Evolutionary conservation across 805 yeast species (phyloP).

Genomic region (Yamadazyma takamatsuzukensis): DNA sequence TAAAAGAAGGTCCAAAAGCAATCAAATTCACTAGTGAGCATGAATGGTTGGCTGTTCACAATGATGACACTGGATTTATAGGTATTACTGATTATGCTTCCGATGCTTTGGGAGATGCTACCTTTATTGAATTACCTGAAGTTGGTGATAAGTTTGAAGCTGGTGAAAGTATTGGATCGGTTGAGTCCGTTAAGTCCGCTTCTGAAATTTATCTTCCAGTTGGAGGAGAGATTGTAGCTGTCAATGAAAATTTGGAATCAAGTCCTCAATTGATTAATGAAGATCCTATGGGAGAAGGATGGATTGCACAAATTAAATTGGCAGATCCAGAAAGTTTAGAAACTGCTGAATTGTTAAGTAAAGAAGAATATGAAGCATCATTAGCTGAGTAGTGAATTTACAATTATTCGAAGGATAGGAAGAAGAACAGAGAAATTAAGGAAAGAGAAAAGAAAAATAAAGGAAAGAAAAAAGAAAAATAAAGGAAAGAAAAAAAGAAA

Average conservation of each 20-base stretch:
- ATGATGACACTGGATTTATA: conserved; percentile 75
- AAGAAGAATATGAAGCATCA: conserved; percentile 53
- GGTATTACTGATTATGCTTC: conserved; percentile 96
- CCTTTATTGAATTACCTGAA: conserved; percentile 87
- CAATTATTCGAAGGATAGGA: not conserved
- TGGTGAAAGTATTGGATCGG: conserved; percentile 88
- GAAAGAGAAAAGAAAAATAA: too few species aligned
- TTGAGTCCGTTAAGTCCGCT: conserved; percentile 93
- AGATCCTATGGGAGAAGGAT: conserved; percentile 92
- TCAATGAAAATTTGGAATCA: conserved; percentile 62
- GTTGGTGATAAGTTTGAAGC: conserved; percentile 55
- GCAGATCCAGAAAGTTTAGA: conserved; percentile 33
- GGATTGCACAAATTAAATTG: conserved; percentile 80
- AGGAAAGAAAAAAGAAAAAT: too few species aligned
- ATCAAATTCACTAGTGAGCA: conserved; percentile 82
- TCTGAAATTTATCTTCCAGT: conserved; percentile 90
- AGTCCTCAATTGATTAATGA: conserved; percentile 75
- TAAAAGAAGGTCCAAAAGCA: conserved; percentile 39
- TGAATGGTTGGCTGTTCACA: conserved; percentile 89
- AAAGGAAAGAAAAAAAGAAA: too few species aligned
- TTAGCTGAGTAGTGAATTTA: conserved; percentile 35
- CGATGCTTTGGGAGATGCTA: conserved; percentile 95
- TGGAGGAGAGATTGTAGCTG: conserved; percentile 68
- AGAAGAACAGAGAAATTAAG: not conserved
- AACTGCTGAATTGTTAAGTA: conserved; percentile 46